Base-by-base conservation (phyloP, 1,284 basidiomycete species). In the Microbotryum scabiosae region DNA sequence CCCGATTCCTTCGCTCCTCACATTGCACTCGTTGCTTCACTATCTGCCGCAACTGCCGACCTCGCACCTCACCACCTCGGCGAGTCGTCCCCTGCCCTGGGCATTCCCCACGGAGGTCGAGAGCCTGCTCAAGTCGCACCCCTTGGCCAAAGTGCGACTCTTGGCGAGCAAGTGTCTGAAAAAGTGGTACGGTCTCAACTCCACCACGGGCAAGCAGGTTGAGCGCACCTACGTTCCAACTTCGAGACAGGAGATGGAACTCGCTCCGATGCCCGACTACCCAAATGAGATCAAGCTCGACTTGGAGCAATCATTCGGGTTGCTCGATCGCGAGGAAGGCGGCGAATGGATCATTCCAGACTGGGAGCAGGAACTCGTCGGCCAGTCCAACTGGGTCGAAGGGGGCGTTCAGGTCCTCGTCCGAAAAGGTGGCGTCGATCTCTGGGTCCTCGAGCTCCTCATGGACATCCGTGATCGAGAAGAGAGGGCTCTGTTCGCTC, bases 111-210 rank as follows among this genome's bases (percentile, higher is more conserved):
- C 45, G 10, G 30, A 54, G 3, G 44, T 72, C 49, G 62, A 63
- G 26, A 48, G 50, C 1, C 45, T 61, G 26, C 59, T 72, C 60
- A 67, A 70, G 51, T 41, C 50, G 14, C 70, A 72, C 60, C 58
- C 66, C 18, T 57, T 62, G 43, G 52, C 65, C 26, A 64, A 62
- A 3, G 65, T 63, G 25, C 59, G 70, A 3, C 66, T 69, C 50
- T 44, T 71, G 48, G 69, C 70, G 23, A 70, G 69, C 68, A 64
- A 66, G 21, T 60, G 66, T 28, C 48, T 66, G 3, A 51, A 62
- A 32, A 30, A 59, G 23, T 72, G 70, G 70, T 57, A 66, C 51
- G 69, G 64, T 45, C 57, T 69, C 16, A 60, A 59, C 20, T 66
- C 64, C n/a, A 54, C 49, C 3, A 55, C 56, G 0, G 68, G 67